Evolutionary conservation across 1,284 basidiomycete genomes (phyloP).

Genomic region (Heliocybe sulcata): DNA sequence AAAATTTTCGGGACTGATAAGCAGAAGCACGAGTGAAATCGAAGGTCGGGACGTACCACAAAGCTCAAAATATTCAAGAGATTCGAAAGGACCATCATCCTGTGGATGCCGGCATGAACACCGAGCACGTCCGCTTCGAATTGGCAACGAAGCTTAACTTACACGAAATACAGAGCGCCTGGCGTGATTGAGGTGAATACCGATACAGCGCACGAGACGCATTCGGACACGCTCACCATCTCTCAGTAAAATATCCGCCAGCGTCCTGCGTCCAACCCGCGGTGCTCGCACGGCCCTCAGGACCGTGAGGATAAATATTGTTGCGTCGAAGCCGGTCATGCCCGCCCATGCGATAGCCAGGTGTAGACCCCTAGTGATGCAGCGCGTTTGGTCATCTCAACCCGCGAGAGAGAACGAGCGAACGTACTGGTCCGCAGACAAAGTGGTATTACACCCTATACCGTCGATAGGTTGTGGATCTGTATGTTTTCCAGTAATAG

Average conservation of each 20-base stretch:
- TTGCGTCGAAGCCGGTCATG: constrained; percentile 11
- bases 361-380: background rate
- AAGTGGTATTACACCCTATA: constrained; percentile 5
- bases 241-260: constrained; percentile 12
- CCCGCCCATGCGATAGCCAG: constrained; percentile 10
- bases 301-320: constrained; percentile 15
- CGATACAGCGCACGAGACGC: too few relatives aligned
- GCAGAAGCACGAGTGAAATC: background rate
- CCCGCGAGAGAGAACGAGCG: background rate
- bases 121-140: background rate
- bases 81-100: background rate
- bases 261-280: constrained; percentile 1
- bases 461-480: background rate
- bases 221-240: constrained; percentile 13
- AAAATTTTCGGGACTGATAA: background rate
- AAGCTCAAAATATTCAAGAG: background rate
- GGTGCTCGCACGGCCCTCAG: constrained; percentile 6
- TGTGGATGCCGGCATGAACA: background rate
- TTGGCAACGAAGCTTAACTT: background rate
- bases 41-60: background rate
- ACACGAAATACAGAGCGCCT: background rate
- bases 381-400: background rate
- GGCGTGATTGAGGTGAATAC: background rate
- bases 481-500: background rate
- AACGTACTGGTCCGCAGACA: constrained; percentile 4